These are phyloP conservation scores for Geotrichum australiense DNA, from an alignment of 1,139 yeast species.

Conservation along the genomic window DNA sequence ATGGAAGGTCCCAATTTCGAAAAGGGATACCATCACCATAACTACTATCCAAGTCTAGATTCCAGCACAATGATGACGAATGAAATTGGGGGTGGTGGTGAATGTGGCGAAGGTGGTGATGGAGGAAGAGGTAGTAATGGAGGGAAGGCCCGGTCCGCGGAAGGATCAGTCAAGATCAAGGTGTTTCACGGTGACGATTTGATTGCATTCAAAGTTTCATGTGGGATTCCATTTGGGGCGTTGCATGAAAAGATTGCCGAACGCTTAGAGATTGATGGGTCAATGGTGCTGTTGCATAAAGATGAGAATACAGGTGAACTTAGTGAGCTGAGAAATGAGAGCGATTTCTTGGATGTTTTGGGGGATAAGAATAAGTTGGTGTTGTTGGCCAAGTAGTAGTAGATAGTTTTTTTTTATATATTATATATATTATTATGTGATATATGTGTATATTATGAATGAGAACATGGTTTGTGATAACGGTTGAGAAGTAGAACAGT, in stretches of 20 bases:
- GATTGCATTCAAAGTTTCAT: slow-evolving; percentile 74
- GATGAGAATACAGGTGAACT: slow-evolving; percentile 28
- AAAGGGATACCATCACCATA: neutral
- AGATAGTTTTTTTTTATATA: neutral
- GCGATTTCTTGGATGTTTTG: slow-evolving; percentile 30
- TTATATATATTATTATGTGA: neutral
- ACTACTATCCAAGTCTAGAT: too few species aligned
- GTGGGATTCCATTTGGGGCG: slow-evolving; percentile 52
- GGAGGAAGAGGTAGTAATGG: neutral
- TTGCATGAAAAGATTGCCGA: slow-evolving; percentile 58
- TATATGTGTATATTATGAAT: neutral
- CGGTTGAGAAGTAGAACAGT: slow-evolving; percentile 8
- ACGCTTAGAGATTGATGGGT: slow-evolving; percentile 43
- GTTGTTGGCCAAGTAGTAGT: slow-evolving; percentile 29
- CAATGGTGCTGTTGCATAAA: slow-evolving; percentile 29
- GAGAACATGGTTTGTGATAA: neutral
- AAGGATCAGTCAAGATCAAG: slow-evolving; percentile 53
- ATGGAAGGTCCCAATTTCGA: slow-evolving; percentile 1
- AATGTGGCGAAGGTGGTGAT: neutral
- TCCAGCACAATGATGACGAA: too few species aligned
- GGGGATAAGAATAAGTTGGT: slow-evolving; percentile 33
- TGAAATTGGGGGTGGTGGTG: too few species aligned
- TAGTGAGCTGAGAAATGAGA: slow-evolving; percentile 28
- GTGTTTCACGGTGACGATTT: slow-evolving; percentile 86
- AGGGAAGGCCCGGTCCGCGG: neutral